Evolutionary conservation across 495 filamentous ascomycete species (phyloP), one percentile per base, ranked within the genome.

Genomic region (Penicillium desertorum): DNA sequence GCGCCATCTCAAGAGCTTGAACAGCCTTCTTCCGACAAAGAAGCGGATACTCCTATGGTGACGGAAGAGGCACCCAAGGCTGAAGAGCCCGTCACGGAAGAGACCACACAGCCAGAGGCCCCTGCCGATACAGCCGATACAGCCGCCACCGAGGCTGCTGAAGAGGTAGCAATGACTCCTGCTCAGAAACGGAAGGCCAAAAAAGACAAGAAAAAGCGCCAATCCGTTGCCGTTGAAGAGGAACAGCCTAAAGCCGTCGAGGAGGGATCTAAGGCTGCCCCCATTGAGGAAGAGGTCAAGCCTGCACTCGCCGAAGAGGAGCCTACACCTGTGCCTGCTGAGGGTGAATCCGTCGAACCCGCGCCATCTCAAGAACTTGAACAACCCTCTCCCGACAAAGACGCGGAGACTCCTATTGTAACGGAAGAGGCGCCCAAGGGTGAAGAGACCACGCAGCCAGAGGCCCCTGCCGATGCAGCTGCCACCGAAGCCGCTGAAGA

Each of bases 171-270:
- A 3, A 55, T 55, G 53, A 55, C 53, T 20, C 29, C 53, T 37
- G 53, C 53, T 19, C 53, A 55, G 11, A 55, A 47, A 23, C 43
- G 30, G 5, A 55, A 55, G 43, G 53, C 53, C 16, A 55, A 55
- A 44, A 55, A 55, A 25, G 56, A 62, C 22, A 61, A 67, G 36
- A 66, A 65, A 51, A 52, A 66, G 51, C 56, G 51, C 12, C 51
- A 57, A 42, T 54, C 61, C 7, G 27, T 46, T 44, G 41, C 37
- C 12, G 49, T 6, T 19, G 43, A 55, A 20, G 43, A 47, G 7
- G 32, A 47, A 1, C 53, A 55, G 32, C 20, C 22, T 47, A 7
- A 16, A 4, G 20, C 43, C 2, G 16, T 16, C 8, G 51, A 23
- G 19, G 52, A 46, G 25, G 34, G 27, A 7, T 12, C 42, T 8